phyloP scores from a whole-genome alignment of 768 basidiomycete species.

The Xerocomellus intermedius region DNA sequence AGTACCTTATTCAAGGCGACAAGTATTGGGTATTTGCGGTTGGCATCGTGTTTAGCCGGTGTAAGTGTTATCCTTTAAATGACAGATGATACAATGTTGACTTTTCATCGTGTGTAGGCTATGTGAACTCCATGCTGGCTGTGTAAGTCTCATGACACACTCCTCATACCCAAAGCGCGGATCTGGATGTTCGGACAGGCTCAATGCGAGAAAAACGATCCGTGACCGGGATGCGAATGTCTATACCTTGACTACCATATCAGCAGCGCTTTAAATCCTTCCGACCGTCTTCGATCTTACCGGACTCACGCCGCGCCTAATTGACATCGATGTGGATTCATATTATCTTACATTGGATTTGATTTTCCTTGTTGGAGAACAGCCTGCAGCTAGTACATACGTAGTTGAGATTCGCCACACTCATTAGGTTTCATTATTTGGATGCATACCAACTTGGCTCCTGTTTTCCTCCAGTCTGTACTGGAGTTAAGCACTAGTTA shows the following conservation, averaged over 20 bases:
- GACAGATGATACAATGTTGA: not conserved
- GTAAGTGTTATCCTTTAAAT: not conserved
- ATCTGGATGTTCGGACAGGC: not conserved
- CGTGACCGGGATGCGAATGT: conserved; percentile 2
- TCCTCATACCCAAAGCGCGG: not conserved
- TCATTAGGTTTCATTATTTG: no score
- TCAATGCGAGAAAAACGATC: conserved; percentile 10
- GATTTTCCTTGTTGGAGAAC: no score
- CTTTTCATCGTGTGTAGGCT: not conserved
- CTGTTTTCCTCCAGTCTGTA: no score
- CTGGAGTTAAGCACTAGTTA: no score
- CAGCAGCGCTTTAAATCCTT: not conserved
- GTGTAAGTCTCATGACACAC: conserved; percentile 4
- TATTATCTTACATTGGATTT: not conserved
- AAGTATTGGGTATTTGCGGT: not conserved
- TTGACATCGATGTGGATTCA: not conserved
- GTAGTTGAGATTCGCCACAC: no score
- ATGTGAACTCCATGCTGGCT: conserved; percentile 17
- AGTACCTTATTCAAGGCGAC: conserved; percentile 3
- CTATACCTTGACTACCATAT: not conserved
- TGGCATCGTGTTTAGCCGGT: conserved; percentile 1
- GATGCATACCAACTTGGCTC: no score
- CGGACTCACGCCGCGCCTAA: not conserved
- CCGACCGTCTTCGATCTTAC: no score
- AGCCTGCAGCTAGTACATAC: no score